Conservation (phyloP, 345 rosid species). For the Rhodamnia rubescens region DNA sequence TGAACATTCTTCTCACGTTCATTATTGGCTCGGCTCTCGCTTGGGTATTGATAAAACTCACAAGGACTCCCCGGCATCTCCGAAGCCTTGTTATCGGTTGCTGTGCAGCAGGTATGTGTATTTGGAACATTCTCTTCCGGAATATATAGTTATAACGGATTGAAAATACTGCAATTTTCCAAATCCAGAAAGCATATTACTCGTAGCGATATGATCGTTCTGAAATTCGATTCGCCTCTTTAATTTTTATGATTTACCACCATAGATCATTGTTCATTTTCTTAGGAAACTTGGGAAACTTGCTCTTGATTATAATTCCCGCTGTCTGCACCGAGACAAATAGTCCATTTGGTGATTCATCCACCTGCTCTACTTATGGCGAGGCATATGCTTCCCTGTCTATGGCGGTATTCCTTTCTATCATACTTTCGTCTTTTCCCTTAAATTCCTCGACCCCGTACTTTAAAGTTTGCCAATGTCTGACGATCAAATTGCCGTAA, state of each 20-base stretch:
- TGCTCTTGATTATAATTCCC: conserved; percentile 10
- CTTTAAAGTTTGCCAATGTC: background rate
- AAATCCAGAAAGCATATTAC: background rate
- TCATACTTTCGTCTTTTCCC: background rate
- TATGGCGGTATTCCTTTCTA: conserved; percentile 7
- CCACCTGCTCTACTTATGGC: conserved; percentile 6
- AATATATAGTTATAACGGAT: background rate
- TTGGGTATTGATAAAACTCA: conserved; percentile 9
- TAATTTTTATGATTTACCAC: background rate
- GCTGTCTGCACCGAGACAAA: conserved; percentile 6
- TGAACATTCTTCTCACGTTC: conserved; percentile 11
- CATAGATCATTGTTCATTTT: background rate
- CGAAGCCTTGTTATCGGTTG: conserved; percentile 15
- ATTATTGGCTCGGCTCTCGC: conserved; percentile 13
- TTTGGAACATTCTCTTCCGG: background rate
- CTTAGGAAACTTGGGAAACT: conserved; percentile 13
- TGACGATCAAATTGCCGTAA: background rate
- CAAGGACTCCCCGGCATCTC: conserved; percentile 10
- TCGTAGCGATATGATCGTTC: background rate
- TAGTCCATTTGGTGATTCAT: conserved; percentile 14
- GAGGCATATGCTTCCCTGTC: conserved; percentile 15
- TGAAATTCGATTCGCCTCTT: background rate
- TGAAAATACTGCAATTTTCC: background rate
- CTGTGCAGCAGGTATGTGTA: conserved; percentile 14
- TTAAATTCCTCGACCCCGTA: background rate